Base-by-base conservation (phyloP, 768 basidiomycete species). In the Asterophora parasitica region DNA sequence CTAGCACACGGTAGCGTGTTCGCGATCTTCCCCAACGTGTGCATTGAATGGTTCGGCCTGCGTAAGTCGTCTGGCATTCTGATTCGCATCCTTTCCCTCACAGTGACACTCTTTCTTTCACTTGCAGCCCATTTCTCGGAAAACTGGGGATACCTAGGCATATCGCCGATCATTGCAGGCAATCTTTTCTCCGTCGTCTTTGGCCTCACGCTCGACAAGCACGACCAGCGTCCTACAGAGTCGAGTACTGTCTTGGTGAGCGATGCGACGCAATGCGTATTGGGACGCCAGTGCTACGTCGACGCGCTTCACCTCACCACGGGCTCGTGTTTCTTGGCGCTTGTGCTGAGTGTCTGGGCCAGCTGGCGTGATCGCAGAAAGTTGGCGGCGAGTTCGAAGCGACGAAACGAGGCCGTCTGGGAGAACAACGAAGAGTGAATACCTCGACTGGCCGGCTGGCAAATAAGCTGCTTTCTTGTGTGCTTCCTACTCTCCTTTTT, bases 11-110 rank as follows among this genome's bases (percentile, higher is more conserved):
- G 91, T 3, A 75, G 79, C 41, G 65, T 70, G 45, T 92, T 89
- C 60, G 86, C 85, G 2, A 68, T 87, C 35, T 74, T 78, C 58
- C 88, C 89, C 0, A 81, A 84, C n/a, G 73, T 94, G 26, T 74
- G 79, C 43, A 74, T 93, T 19, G 92, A 94, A 55, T 92, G 88
- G 89, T 94, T 93, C 55, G 92, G 92, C 6, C 71, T 94, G 58
- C 71, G 88, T 88, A 57, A 59, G 86, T 23, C 23, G 6, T 6
- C 3, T 23, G 3, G 23, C 23, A 3, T 23, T 6, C 80, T 23
- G 12, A 7, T 19, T 33, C 7, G 1, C 12, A 8, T 7, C 15
- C 19, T 23, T 6, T 13, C 4, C 17, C 35, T 4, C 10, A 1
- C 20, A 13, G 1, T 39, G 16, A n/a, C 7, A 1, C 20, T 4